Percentiles rank a stretch among this genome's conserved stretches.
Conservation (phyloP, 108 stramenopile species). For the Fragilariopsis cylindrus region DNA sequence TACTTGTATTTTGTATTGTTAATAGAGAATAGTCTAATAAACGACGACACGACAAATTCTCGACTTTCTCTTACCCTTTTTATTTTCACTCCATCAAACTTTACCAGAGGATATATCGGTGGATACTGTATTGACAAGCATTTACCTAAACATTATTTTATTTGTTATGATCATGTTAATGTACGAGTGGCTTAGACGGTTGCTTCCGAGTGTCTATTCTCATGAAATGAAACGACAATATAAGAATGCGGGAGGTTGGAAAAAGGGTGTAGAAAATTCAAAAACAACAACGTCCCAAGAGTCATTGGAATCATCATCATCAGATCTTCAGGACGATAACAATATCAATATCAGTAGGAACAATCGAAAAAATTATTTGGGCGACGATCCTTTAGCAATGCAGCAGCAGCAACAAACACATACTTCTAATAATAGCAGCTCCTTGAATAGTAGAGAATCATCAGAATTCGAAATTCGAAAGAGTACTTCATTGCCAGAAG, state of each 20-base stretch:
- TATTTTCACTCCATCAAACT: constrained; percentile 10
- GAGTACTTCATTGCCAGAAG: constrained; percentile 34
- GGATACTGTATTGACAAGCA: constrained; percentile 67
- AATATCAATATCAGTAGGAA: too few species aligned
- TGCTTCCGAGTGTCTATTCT: constrained; percentile 72
- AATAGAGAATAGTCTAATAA: not conserved
- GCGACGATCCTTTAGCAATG: not conserved
- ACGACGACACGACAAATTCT: not conserved
- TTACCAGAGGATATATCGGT: constrained; percentile 71
- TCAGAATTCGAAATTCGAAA: constrained; percentile 3
- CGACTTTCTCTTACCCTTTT: not conserved
- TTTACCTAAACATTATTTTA: constrained; percentile 64
- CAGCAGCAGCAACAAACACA: not conserved
- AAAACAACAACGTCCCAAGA: not conserved
- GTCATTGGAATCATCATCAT: not conserved
- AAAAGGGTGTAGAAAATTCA: not conserved
- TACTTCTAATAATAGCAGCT: not conserved
- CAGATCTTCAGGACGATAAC: too few species aligned
- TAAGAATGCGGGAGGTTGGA: constrained; percentile 22
- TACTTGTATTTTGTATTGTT: not conserved
- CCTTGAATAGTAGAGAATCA: constrained; percentile 16
- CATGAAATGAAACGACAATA: constrained; percentile 48
- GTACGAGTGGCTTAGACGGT: constrained; percentile 72
- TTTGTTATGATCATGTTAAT: constrained; percentile 63
- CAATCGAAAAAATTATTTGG: not conserved